These are phyloP conservation scores for Ogataea minuta DNA, from an alignment of 805 yeast genomes.

Conservation along the genomic window DNA sequence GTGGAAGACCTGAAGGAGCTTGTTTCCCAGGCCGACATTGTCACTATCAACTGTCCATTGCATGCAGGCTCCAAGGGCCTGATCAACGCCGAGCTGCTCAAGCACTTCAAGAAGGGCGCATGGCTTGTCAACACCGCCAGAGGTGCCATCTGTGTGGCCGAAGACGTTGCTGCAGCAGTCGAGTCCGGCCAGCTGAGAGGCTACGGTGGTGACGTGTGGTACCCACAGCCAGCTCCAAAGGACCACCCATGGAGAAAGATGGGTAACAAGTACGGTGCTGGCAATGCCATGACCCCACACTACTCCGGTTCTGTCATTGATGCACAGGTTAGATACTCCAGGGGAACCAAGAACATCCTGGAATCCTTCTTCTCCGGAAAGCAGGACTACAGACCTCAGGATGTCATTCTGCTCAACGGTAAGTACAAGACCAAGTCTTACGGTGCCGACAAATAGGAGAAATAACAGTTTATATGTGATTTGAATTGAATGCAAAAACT, in stretches of 20 bases:
- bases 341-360: slow-evolving; percentile 66
- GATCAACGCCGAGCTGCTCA: slow-evolving; percentile 60
- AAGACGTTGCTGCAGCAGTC: slow-evolving; percentile 76
- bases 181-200: slow-evolving; percentile 67
- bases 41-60: slow-evolving; percentile 75
- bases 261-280: slow-evolving; percentile 64
- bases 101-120: slow-evolving; percentile 72
- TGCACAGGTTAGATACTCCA: slow-evolving; percentile 73
- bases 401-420: slow-evolving; percentile 69
- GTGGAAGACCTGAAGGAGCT: slow-evolving; percentile 61
- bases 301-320: slow-evolving; percentile 77
- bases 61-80: slow-evolving; percentile 68
- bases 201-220: slow-evolving; percentile 87
- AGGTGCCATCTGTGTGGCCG: slow-evolving; percentile 73
- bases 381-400: slow-evolving; percentile 71
- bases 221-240: slow-evolving; percentile 78
- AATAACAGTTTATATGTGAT: not conserved
- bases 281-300: slow-evolving; percentile 86
- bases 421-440: slow-evolving; percentile 72
- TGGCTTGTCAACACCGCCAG: slow-evolving; percentile 78
- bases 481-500: slow-evolving; percentile 5
- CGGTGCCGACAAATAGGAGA: slow-evolving; percentile 47
- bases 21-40: slow-evolving; percentile 66
- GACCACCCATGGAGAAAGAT: slow-evolving; percentile 76
- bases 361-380: slow-evolving; percentile 60